A percentile compares a stretch with the other conserved stretches of the same genome.
Evolutionary conservation across 345 rosid genomes (phyloP).

Genomic region (Camelina hispida): DNA sequence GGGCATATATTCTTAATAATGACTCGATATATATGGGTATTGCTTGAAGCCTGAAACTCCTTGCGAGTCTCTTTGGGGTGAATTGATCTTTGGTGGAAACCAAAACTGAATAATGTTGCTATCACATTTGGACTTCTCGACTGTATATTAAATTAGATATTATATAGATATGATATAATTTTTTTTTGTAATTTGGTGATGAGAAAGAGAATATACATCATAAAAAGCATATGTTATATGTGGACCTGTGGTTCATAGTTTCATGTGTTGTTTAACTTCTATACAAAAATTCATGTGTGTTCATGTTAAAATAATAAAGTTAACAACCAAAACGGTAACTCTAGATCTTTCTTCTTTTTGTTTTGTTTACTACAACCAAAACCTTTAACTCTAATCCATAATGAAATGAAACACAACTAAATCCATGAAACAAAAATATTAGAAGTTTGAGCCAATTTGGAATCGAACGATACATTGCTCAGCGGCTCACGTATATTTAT

Average conservation of each 20-base stretch:
- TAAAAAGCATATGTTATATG: neutral
- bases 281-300: too few relatives aligned
- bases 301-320: neutral
- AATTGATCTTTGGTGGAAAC: neutral
- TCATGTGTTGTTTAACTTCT: neutral
- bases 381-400: neutral
- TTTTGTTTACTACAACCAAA: neutral
- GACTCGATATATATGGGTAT: neutral
- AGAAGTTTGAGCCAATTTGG: neutral
- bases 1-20: neutral
- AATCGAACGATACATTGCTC: neutral
- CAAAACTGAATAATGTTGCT: neutral
- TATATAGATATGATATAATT: neutral
- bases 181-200: neutral
- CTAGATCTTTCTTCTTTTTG: too few relatives aligned
- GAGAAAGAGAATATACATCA: neutral
- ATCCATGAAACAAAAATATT: neutral
- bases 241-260: neutral
- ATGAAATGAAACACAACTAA: neutral
- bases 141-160: neutral
- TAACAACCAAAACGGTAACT: neutral
- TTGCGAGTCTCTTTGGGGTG: neutral
- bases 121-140: neutral
- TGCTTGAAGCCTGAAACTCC: neutral
- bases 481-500: neutral